Conservation (phyloP, 495 filamentous ascomycete species). For the Sabuloglossum arenarium region DNA sequence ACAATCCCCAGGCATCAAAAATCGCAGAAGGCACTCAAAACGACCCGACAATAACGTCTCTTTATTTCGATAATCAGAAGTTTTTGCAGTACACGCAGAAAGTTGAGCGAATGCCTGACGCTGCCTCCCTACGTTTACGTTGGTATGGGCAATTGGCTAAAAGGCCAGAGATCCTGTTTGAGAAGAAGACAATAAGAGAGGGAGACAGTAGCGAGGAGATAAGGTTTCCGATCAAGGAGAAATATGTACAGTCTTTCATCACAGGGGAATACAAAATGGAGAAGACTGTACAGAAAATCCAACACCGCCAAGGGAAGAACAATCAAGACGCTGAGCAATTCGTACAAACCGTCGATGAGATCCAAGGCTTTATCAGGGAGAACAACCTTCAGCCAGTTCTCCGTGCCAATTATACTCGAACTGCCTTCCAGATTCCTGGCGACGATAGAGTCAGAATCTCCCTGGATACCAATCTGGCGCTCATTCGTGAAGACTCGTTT, state of each 20-base stretch:
- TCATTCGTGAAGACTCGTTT: conserved; percentile 81
- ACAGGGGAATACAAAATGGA: conserved; percentile 80
- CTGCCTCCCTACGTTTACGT: conserved; percentile 64
- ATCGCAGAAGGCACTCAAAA: conserved; percentile 50
- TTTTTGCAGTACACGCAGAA: conserved; percentile 77
- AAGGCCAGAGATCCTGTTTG: conserved; percentile 58
- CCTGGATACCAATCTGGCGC: conserved; percentile 76
- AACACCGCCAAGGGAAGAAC: conserved; percentile 37
- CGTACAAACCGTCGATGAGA: conserved; percentile 46
- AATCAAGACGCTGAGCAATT: conserved; percentile 44
- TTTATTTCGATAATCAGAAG: conserved; percentile 81
- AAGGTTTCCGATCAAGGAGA: conserved; percentile 71
- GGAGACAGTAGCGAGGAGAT: conserved; percentile 54
- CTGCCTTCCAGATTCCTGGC: conserved; percentile 88
- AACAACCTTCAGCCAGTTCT: conserved; percentile 66
- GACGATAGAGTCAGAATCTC: conserved; percentile 81
- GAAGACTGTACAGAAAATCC: conserved; percentile 65
- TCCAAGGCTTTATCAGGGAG: conserved; percentile 62
- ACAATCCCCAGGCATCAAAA: conserved; percentile 68
- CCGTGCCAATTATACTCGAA: conserved; percentile 82
- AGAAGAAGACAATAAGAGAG: conserved; percentile 70
- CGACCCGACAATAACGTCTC: conserved; percentile 80
- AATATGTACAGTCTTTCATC: conserved; percentile 80
- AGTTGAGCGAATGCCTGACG: conserved; percentile 52
- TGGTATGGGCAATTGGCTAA: conserved; percentile 78